phyloP scores from a whole-genome alignment of 495 filamentous ascomycete species.

The Podospora pseudocomata region DNA sequence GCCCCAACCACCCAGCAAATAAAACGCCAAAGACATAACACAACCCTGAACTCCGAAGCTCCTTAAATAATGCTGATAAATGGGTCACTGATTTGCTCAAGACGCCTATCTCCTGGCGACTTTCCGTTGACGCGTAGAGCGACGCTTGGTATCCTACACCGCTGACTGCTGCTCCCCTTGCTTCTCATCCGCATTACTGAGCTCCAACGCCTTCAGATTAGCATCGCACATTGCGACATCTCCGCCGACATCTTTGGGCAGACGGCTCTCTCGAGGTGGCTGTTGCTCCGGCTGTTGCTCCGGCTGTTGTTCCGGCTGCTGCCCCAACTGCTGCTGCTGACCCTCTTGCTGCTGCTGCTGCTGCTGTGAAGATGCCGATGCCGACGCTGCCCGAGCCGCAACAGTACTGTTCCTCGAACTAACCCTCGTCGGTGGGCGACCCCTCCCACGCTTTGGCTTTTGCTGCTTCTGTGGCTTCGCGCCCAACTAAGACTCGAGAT shows the following conservation, averaged over 20 bases:
- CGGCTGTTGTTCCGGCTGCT: neutral
- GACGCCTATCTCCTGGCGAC: neutral
- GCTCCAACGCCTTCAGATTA: neutral
- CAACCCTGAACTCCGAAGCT: neutral
- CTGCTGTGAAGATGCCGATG: neutral
- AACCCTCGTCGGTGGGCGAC: neutral
- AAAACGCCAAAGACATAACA: too few species aligned
- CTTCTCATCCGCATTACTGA: neutral
- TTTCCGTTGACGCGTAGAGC: neutral
- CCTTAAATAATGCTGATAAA: neutral
- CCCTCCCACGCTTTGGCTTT: neutral
- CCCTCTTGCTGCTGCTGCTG: neutral
- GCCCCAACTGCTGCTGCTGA: too few species aligned
- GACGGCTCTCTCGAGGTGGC: neutral
- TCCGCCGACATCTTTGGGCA: neutral
- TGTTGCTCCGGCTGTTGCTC: neutral
- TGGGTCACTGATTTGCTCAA: neutral
- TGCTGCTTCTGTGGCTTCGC: neutral
- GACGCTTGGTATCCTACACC: neutral
- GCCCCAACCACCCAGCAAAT: too few species aligned
- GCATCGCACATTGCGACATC: neutral
- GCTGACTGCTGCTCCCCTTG: neutral
- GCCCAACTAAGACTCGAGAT: slow-evolving; percentile 37
- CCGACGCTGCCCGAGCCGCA: neutral
- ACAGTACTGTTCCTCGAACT: neutral